Percentiles rank a stretch among this genome's conserved stretches.
Evolutionary conservation across 148 eudicot species (phyloP).

Genomic region (Camellia granthamiana): DNA sequence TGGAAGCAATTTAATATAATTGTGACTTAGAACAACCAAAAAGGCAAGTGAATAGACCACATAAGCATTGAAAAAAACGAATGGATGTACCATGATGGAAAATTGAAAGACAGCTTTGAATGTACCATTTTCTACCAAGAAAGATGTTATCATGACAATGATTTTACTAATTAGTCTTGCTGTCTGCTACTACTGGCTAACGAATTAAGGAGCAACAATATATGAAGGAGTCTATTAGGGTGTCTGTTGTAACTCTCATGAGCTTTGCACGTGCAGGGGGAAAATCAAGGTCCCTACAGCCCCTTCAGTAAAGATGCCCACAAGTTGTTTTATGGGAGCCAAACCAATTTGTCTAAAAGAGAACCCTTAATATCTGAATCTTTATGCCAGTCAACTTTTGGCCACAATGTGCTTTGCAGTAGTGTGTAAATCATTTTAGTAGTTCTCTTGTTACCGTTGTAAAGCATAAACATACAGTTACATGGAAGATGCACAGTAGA

Average conservation of each 20-base stretch:
- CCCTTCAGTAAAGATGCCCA: not conserved
- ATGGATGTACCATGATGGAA: not conserved
- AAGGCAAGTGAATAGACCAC: not conserved
- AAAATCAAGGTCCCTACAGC: not conserved
- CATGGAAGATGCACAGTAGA: not conserved
- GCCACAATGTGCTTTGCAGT: not conserved
- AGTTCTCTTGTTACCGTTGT: no score
- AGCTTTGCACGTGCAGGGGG: not conserved
- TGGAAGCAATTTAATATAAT: not conserved
- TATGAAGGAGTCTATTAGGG: not conserved
- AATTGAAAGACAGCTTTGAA: no score
- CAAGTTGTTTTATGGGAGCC: not conserved
- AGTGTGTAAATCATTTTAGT: not conserved
- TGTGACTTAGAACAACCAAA: no score
- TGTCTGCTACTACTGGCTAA: not conserved
- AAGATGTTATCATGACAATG: not conserved
- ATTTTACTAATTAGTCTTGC: not conserved
- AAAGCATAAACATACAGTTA: no score
- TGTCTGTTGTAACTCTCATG: not conserved
- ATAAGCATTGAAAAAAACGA: not conserved
- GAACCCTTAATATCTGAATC: not conserved
- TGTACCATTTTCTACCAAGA: not conserved
- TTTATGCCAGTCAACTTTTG: not conserved
- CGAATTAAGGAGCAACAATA: not conserved
- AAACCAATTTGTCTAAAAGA: not conserved